A percentile compares a stretch with the other conserved stretches of the same genome.
These are phyloP conservation scores for Globisporangium spiculum DNA, from an alignment of 352 stramenopile genomes.

Conservation along the genomic window DNA sequence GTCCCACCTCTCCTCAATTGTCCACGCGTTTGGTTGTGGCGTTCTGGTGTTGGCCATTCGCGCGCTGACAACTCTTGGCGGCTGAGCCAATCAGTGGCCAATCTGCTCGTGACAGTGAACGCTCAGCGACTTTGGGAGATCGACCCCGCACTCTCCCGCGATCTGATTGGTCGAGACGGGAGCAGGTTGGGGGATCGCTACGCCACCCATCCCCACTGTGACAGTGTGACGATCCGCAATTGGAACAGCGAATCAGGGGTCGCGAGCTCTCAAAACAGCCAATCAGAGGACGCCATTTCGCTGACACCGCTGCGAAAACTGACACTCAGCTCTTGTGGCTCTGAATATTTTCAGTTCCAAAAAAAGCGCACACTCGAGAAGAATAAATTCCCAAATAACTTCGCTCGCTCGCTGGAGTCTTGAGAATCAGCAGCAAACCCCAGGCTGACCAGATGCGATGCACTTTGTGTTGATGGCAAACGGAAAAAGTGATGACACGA, in stretches of 20 bases:
- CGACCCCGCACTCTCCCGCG: background rate
- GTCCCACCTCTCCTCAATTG: background rate
- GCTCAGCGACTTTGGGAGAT: background rate
- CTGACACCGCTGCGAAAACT: background rate
- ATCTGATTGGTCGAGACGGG: background rate
- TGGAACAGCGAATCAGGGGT: background rate
- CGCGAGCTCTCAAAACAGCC: background rate
- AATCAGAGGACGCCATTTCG: constrained; percentile 1
- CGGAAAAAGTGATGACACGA: background rate
- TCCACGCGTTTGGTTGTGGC: background rate
- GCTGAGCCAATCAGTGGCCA: background rate
- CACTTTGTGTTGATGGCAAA: background rate
- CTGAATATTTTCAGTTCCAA: constrained; percentile 2
- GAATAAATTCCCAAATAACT: constrained; percentile 12
- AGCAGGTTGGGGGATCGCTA: background rate
- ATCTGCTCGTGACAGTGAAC: background rate
- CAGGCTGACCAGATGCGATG: background rate
- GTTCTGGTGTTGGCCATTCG: constrained; percentile 5
- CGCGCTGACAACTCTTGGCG: background rate
- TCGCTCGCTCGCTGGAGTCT: background rate
- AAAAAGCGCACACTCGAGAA: background rate
- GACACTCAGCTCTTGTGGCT: background rate
- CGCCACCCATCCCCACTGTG: background rate
- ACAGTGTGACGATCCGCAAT: constrained; percentile 3
- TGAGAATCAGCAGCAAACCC: background rate